Evolutionary conservation across 192 early-diverging fungal species (phyloP).

Genomic region (Haplosporangium gracile): DNA sequence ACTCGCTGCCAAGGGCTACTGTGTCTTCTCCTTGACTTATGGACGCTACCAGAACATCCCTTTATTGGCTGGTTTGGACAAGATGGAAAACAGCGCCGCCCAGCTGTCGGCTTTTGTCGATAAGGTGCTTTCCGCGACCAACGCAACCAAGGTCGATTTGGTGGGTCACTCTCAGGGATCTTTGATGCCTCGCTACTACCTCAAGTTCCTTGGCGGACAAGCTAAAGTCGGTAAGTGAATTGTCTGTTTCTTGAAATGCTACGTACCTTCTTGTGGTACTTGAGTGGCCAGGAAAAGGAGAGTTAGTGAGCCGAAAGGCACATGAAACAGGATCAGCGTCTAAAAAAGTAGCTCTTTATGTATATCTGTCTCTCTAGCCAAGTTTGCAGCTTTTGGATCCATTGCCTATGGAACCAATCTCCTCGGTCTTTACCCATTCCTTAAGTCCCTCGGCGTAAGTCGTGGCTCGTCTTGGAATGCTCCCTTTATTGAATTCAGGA

Average conservation of each 20-base stretch:
- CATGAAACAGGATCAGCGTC: background rate
- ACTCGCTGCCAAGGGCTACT: slow-evolving; percentile 36
- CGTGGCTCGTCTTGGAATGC: background rate
- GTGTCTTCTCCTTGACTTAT: slow-evolving; percentile 43
- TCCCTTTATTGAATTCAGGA: background rate
- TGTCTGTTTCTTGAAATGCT: no score
- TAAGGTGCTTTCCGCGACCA: slow-evolving; percentile 44
- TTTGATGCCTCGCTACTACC: slow-evolving; percentile 37
- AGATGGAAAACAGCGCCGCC: slow-evolving; percentile 37
- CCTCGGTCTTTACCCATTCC: slow-evolving; percentile 19
- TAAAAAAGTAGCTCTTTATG: background rate
- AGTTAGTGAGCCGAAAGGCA: no score
- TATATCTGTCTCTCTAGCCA: slow-evolving; percentile 17
- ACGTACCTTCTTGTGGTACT: no score
- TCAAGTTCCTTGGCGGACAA: slow-evolving; percentile 38
- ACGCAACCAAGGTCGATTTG: slow-evolving; percentile 44
- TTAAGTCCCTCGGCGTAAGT: slow-evolving; percentile 13
- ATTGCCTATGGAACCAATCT: slow-evolving; percentile 47
- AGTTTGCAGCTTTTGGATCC: slow-evolving; percentile 42
- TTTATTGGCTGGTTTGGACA: slow-evolving; percentile 35
- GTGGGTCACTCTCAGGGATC: slow-evolving; percentile 44
- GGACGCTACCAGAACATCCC: slow-evolving; percentile 20
- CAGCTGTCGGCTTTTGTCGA: slow-evolving; percentile 43
- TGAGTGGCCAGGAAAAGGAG: no score
- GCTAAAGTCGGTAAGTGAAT: slow-evolving; percentile 39